These are phyloP conservation scores for Persicaria tinctoria DNA, from an alignment of 148 eudicot species.

Conservation along the genomic window DNA sequence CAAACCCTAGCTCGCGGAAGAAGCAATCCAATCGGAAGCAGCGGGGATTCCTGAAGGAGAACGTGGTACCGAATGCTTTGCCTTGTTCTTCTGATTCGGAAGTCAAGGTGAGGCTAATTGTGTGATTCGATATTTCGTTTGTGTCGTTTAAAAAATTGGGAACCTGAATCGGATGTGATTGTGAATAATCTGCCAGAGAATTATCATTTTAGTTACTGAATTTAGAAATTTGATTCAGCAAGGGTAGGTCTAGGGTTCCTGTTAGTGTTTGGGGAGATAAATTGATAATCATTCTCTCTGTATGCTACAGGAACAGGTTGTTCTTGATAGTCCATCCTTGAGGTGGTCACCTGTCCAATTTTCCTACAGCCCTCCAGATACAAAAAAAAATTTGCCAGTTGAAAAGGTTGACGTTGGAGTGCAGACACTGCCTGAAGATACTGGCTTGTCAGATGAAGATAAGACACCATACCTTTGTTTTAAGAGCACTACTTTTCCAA, in stretches of 20 bases:
- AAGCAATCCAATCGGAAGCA: conserved; percentile 36
- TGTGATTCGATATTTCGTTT: neutral
- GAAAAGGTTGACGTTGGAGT: conserved; percentile 77
- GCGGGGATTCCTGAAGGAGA: conserved; percentile 51
- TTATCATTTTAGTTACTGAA: neutral
- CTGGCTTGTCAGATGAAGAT: conserved; percentile 31
- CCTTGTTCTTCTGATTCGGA: conserved; percentile 57
- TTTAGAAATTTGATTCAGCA: neutral
- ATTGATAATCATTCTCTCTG: neutral
- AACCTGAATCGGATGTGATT: neutral
- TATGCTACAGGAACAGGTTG: conserved; percentile 27
- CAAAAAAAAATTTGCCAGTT: conserved; percentile 38
- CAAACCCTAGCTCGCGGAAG: conserved; percentile 46
- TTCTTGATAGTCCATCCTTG: conserved; percentile 43
- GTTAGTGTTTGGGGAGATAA: neutral
- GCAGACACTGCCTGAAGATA: conserved; percentile 47
- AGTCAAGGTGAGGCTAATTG: conserved; percentile 44
- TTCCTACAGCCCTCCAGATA: conserved; percentile 56
- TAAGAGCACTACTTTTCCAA: conserved; percentile 32
- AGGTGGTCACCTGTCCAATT: conserved; percentile 65
- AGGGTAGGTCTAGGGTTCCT: neutral
- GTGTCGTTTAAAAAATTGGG: neutral
- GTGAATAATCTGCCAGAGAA: neutral
- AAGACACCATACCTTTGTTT: conserved; percentile 40
- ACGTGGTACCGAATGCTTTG: conserved; percentile 31